Base-by-base conservation (phyloP, 495 filamentous ascomycete genomes). In the Durotheca rogersii region DNA sequence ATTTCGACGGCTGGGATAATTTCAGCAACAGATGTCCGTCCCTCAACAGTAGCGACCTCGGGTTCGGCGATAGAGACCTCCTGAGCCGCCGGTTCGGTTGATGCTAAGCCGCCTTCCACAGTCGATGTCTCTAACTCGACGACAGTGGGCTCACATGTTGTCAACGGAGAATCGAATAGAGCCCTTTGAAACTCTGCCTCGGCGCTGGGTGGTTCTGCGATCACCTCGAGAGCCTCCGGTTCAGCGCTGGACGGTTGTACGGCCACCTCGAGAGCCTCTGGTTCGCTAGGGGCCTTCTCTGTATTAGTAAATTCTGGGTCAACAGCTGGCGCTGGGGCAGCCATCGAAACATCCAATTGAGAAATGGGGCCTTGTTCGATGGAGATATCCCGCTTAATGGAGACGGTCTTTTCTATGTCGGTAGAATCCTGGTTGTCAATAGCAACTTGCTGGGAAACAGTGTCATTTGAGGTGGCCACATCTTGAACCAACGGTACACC, bases 401-500 rank as follows among this genome's bases (percentile, higher is more conserved):
- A 12, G 10, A 36, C 5, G 16, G 33, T 10, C 15, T 9, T 16
- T 36, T 36, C 33, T 38, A 20, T 18, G 7, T 20, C 35, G 12
- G 35, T 21, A 38, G 17, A 18, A 33, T 6, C 18, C n/a, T 47
- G 16, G 7, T 37, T 31, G 11, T 27, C 4, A 4, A 21, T 4
- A 2, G 37, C 33, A 44, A 12, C 27, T 38, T 44, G 42, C 34
- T 44, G 36, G 25, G 15, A n/a, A 27, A 27, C 12, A 20, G 6
- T 15, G 10, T 21, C 43, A 17, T 47, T 49, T 9, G 49, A 31
- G 21, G 35, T 9, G 48, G 39, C 33, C 21, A 60, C 40, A 4
- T 55, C 51, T 20, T 55, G 51, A 5, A 31, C 31, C 3, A 31
- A 42, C 23, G 32, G 29, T 12, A 20, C 35, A 16, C 47, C 45